These are phyloP conservation scores for Musa balbisiana DNA, from an alignment of 202 grass and related monocot genomes.

Conservation along the genomic window DNA sequence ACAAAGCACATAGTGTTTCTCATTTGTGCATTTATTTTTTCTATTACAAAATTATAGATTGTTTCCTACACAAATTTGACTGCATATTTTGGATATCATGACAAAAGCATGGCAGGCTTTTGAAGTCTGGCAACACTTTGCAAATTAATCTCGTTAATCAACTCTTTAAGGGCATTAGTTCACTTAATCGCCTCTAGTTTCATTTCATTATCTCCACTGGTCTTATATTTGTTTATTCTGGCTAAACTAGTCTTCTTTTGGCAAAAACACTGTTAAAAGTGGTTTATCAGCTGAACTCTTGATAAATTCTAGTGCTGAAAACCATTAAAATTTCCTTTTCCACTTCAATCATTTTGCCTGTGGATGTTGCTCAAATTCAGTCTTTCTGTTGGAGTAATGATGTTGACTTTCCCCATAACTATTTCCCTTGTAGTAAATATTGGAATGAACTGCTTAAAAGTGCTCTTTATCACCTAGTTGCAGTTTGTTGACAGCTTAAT, in stretches of 20 bases:
- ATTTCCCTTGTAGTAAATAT: background rate
- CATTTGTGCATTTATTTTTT: background rate
- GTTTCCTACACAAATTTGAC: background rate
- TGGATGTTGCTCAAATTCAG: too few species aligned
- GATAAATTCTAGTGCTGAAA: too few species aligned
- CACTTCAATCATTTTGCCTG: too few species aligned
- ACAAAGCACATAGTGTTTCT: background rate
- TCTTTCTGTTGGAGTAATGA: background rate
- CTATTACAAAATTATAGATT: background rate
- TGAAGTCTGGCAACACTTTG: background rate
- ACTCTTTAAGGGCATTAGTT: background rate
- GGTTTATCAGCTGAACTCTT: too few species aligned
- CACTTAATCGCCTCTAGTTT: background rate
- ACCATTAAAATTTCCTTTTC: too few species aligned
- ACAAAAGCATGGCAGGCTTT: background rate
- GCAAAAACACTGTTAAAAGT: too few species aligned
- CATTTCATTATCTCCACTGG: too few species aligned
- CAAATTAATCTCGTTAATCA: too few species aligned
- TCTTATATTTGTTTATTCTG: too few species aligned
- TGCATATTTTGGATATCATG: too few species aligned
- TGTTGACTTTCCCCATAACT: background rate
- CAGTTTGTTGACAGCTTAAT: slow-evolving; percentile 29
- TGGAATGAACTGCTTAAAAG: background rate
- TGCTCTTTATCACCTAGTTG: background rate
- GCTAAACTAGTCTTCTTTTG: too few species aligned